A percentile compares a stretch with the other conserved stretches of the same genome.
phyloP scores from a whole-genome alignment of 106 monocot genomes.

The Dioscorea zingiberensis region DNA sequence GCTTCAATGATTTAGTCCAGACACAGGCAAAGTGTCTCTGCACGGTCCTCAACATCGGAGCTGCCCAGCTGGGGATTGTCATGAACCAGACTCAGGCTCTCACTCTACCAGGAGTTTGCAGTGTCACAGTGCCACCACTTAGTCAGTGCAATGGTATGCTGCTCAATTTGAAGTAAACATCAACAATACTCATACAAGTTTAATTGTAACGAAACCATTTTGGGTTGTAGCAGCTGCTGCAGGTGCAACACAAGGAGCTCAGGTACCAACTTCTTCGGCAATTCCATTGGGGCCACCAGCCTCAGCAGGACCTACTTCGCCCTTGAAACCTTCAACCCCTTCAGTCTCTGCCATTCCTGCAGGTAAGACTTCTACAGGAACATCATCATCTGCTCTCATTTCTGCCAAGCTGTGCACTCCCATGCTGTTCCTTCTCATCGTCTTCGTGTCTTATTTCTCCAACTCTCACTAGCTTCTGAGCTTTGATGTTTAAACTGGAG shows the following conservation, averaged over 20 bases:
- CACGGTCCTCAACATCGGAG: neutral
- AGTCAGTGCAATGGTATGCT: neutral
- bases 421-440: neutral
- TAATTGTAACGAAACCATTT: neutral
- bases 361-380: neutral
- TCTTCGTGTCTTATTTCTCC: neutral
- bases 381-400: neutral
- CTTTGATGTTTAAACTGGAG: neutral
- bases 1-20: neutral
- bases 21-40: neutral
- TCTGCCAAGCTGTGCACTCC: neutral
- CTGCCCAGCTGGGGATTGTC: neutral
- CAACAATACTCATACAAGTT: neutral
- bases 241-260: neutral
- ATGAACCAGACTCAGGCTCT: neutral
- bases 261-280: neutral
- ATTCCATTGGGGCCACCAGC: neutral
- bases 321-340: neutral
- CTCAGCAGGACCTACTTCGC: neutral
- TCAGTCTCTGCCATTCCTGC: neutral
- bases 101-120: neutral
- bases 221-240: neutral
- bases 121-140: neutral
- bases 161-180: neutral
- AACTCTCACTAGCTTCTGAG: neutral